phyloP scores from a whole-genome alignment of 352 stramenopile species.

The Phytophthora tubulina region DNA sequence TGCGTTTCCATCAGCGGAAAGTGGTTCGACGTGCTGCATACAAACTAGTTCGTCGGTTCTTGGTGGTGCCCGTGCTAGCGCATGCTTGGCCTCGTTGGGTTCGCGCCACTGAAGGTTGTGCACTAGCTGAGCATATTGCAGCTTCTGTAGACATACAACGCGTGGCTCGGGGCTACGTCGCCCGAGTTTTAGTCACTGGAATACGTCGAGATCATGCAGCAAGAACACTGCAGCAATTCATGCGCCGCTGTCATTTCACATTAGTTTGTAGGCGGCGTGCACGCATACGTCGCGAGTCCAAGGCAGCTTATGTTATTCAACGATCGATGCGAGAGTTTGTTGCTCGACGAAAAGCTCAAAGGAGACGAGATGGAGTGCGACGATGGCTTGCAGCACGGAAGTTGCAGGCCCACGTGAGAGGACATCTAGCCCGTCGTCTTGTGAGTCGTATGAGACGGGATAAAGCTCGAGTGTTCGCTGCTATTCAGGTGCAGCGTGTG shows the following conservation, averaged over 20 bases:
- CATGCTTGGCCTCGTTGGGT: slow-evolving; percentile 51
- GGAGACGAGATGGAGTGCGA: slow-evolving; percentile 34
- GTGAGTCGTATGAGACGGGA: slow-evolving; percentile 1
- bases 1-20: slow-evolving; percentile 48
- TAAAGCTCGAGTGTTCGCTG: slow-evolving; percentile 15
- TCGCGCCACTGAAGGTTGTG: slow-evolving; percentile 9
- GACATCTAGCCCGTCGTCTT: slow-evolving; percentile 36
- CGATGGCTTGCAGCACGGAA: slow-evolving; percentile 52
- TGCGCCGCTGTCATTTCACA: slow-evolving; percentile 37
- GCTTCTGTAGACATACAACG: slow-evolving; percentile 57
- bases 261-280: slow-evolving; percentile 22
- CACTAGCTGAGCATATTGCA: slow-evolving; percentile 39
- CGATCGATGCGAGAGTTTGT: slow-evolving; percentile 44
- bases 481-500: slow-evolving; percentile 35
- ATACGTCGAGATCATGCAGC: slow-evolving; percentile 44
- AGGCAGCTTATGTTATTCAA: slow-evolving; percentile 48
- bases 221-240: slow-evolving; percentile 43
- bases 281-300: slow-evolving; percentile 23
- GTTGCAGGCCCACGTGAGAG: slow-evolving; percentile 58
- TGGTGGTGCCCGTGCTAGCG: slow-evolving; percentile 48
- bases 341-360: slow-evolving; percentile 18
- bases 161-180: slow-evolving; percentile 36
- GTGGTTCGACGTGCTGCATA: slow-evolving; percentile 44
- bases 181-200: slow-evolving; percentile 5
- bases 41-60: slow-evolving; percentile 46